A percentile compares a stretch with the other conserved stretches of the same genome.
Conservation (phyloP, 495 filamentous ascomycete genomes). For the Glutinoglossum americanum region DNA sequence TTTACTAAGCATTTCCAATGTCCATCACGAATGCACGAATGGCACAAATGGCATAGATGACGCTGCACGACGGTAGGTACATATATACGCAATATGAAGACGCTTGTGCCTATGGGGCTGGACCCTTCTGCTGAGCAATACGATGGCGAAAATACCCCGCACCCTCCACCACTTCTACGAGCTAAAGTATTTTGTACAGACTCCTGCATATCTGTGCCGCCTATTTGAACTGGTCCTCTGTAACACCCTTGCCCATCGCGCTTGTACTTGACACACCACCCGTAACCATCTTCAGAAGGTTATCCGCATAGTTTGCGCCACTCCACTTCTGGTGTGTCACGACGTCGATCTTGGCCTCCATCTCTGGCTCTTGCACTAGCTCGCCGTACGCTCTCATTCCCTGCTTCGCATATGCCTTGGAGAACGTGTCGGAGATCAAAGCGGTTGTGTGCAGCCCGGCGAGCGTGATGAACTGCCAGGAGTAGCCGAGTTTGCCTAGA, state of each 20-base stretch:
- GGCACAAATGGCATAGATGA: too few species aligned
- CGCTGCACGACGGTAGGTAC: background rate
- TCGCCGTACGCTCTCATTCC: slow-evolving; percentile 97
- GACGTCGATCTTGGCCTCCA: slow-evolving; percentile 72
- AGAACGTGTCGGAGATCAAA: slow-evolving; percentile 71
- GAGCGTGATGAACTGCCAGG: slow-evolving; percentile 99
- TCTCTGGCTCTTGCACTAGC: slow-evolving; percentile 92
- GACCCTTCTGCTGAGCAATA: too few species aligned
- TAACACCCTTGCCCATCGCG: slow-evolving; percentile 95
- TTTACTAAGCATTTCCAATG: too few species aligned
- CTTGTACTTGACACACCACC: slow-evolving; percentile 79
- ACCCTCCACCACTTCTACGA: too few species aligned
- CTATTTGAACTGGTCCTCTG: slow-evolving; percentile 79
- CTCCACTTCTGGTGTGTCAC: slow-evolving; percentile 98
- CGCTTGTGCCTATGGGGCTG: background rate
- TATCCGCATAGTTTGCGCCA: slow-evolving; percentile 84
- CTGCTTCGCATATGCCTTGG: slow-evolving; percentile 52
- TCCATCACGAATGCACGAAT: too few species aligned
- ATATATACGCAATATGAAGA: background rate
- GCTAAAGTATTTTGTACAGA: too few species aligned
- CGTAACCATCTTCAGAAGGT: slow-evolving; percentile 89
- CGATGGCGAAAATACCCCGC: too few species aligned
- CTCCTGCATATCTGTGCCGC: background rate
- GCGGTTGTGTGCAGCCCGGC: slow-evolving; percentile 94
- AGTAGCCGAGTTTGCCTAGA: slow-evolving; percentile 74